phyloP scores from a whole-genome alignment of 1,139 yeast genomes.

The Meyerozyma carpophila region DNA sequence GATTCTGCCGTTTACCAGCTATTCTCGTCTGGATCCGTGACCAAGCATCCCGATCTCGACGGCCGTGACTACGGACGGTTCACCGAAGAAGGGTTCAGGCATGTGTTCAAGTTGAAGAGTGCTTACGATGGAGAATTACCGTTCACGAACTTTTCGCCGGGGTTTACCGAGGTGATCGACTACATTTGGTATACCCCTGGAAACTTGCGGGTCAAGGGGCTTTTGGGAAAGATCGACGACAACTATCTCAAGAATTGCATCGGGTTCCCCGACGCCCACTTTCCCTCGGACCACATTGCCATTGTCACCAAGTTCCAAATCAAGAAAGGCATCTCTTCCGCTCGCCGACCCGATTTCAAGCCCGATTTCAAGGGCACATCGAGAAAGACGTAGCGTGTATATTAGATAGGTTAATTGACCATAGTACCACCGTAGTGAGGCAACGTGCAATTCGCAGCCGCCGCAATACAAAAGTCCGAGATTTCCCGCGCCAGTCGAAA shows the following conservation, averaged over 20 bases:
- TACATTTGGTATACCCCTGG: slow-evolving; percentile 91
- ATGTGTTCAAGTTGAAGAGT: slow-evolving; percentile 74
- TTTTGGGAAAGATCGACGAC: slow-evolving; percentile 78
- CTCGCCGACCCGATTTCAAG: slow-evolving; percentile 40
- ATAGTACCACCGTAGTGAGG: not conserved
- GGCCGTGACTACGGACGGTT: slow-evolving; percentile 89
- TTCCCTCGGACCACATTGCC: slow-evolving; percentile 94
- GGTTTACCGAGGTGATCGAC: slow-evolving; percentile 89
- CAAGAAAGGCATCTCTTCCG: slow-evolving; percentile 36
- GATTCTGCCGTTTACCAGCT: slow-evolving; percentile 91
- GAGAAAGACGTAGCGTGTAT: slow-evolving; percentile 35
- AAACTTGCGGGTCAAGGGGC: slow-evolving; percentile 72
- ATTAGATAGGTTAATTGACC: not conserved
- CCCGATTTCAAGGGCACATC: slow-evolving; percentile 52
- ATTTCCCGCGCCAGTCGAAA: not conserved
- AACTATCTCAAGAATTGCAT: slow-evolving; percentile 71
- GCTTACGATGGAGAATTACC: slow-evolving; percentile 92
- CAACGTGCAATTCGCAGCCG: not conserved
- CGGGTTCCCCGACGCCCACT: slow-evolving; percentile 91
- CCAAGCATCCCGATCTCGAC: slow-evolving; percentile 71
- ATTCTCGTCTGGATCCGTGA: slow-evolving; percentile 71
- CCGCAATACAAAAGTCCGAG: not conserved
- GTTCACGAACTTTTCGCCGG: slow-evolving; percentile 90
- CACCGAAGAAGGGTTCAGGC: slow-evolving; percentile 85
- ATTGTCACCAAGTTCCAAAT: slow-evolving; percentile 72